Base-by-base conservation (phyloP, 345 rosid species). In the Melastoma malabathricum region DNA sequence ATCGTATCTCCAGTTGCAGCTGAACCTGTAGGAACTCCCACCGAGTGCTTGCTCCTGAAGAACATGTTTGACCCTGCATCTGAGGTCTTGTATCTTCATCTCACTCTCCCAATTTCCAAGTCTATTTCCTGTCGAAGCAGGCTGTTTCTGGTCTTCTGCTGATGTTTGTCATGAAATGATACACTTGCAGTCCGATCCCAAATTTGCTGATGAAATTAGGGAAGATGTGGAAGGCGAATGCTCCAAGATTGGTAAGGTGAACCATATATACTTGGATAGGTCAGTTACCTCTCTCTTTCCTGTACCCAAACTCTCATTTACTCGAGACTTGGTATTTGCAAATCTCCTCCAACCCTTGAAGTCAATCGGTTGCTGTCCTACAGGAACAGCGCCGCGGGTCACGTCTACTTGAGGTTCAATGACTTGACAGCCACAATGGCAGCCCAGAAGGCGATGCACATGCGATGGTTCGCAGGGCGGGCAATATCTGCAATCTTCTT, bases 391-490 rank as follows among this genome's bases (percentile, higher is more conserved):
- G 70, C 85, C 58, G 70, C 85, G 0, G 97, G 97, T 46, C 64
- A 39, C 54, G 97, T 89, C 20, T 86, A 86, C 65, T 66, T 89
- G 56, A 79, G 78, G 27, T 83, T 83, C 61, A 88, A 81, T 15
- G 61, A 78, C 12, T 68, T 75, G 44, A 79, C 82, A 39, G 87
- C 70, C 0, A 80, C 95, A 10, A 74, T 66, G 2, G 65, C 62
- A 46, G 97, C 84, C 41, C 97, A 89, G 57, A 81, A 59, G 27
- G 84, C 88, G 4, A 86, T 89, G 97, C 97, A 89, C 64, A 61
- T 59, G 83, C 81, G 97, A 66, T 89, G 97, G 97, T 89, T 89
- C 73, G 97, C 97, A 1, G 78, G 85, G 23, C 60, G 85, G 70
- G 69, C 78, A 64, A 86, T 89, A 61, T 71, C 87, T 22, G 97